Evolutionary conservation across 1,284 basidiomycete genomes (phyloP), one percentile per base, ranked within the genome.

Genomic region (Porodaedalea pini): DNA sequence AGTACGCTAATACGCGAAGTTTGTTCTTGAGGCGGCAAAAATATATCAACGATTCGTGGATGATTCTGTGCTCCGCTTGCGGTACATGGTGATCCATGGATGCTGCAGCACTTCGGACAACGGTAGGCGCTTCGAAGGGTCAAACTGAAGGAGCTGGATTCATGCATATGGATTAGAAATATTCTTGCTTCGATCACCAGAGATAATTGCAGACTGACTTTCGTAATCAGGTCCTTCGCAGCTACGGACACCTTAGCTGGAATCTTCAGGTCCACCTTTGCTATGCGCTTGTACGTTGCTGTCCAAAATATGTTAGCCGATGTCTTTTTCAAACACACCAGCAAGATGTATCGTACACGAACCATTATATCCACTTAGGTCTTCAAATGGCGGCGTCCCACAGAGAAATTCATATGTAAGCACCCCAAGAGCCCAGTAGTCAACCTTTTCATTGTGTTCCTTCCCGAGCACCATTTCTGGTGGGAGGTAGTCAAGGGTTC

Each of bases 391-490:
- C 3, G 97, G 94, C 8, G 82, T 82, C 1, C 97, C 97, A 58
- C 88, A 84, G 55, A 98, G 73, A 70, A 99, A 99, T 72, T 99
- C 97, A 71, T 94, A 99, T 1, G 88, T 91, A 58, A 99, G 78
- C 3, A 99, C 96, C 41, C 97, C 97, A 8, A 99, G 76, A 0
- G 97, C 96, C 97, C 97, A 99, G 53, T 95, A 81, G 67, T 99
- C 97, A 32, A 97, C 94, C 66, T 87, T 88, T 67, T 94, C 91
- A 45, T 81, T 86, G 67, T 97, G 93, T 60, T 88, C 88, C 62
- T 81, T 87, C 0, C 88, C 88, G 66, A 98, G 93, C 11, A 99
- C 90, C 97, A 99, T 99, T 76, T 99, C 97, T 11, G 97, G 97
- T 0, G 97, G 95, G 1, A 99, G 81, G 68, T 99, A 99, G 71